A percentile compares a stretch with the other conserved stretches of the same genome.
Conservation (phyloP, 2,329 filamentous ascomycete species). For the Alternaria postmessia region DNA sequence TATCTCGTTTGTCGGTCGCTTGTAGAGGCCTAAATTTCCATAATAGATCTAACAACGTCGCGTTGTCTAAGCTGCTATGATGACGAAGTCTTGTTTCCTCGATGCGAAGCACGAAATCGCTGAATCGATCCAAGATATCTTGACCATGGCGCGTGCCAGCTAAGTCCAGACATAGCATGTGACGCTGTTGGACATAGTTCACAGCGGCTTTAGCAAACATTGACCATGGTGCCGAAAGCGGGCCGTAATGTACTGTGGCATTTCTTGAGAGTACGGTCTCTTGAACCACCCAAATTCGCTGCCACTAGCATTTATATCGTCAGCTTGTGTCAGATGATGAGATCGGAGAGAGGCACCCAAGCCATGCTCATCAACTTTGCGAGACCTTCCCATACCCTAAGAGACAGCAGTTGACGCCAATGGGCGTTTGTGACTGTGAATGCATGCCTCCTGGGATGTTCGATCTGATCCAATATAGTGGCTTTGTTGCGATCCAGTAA, state of each 20-base stretch:
- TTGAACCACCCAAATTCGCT: slow-evolving; percentile 34
- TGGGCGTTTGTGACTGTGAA: slow-evolving; percentile 8
- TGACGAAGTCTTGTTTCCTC: slow-evolving; percentile 21
- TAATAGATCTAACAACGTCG: slow-evolving; percentile 23
- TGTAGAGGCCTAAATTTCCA: slow-evolving; percentile 29
- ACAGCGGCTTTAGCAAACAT: slow-evolving; percentile 31
- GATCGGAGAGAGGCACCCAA: slow-evolving; percentile 12
- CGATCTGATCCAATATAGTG: slow-evolving; percentile 1
- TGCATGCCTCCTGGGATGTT: slow-evolving; percentile 9
- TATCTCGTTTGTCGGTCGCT: slow-evolving; percentile 32
- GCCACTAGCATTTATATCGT: slow-evolving; percentile 26
- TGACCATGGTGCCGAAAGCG: slow-evolving; percentile 30
- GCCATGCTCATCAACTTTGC: slow-evolving; percentile 20
- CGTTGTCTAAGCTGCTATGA: neutral
- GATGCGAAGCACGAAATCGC: slow-evolving; percentile 24
- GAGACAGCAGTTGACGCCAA: slow-evolving; percentile 14
- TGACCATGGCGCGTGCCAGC: slow-evolving; percentile 16
- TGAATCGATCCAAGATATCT: slow-evolving; percentile 22
- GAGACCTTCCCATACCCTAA: slow-evolving; percentile 24
- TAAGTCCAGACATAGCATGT: slow-evolving; percentile 15
- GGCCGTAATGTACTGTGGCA: slow-evolving; percentile 27
- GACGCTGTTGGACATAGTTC: slow-evolving; percentile 21
- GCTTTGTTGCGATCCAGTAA: slow-evolving; percentile 14
- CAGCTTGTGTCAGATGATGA: neutral
- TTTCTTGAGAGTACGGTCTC: slow-evolving; percentile 31